Conservation (phyloP, 2,329 filamentous ascomycete genomes). For the Diplodia seriata region DNA sequence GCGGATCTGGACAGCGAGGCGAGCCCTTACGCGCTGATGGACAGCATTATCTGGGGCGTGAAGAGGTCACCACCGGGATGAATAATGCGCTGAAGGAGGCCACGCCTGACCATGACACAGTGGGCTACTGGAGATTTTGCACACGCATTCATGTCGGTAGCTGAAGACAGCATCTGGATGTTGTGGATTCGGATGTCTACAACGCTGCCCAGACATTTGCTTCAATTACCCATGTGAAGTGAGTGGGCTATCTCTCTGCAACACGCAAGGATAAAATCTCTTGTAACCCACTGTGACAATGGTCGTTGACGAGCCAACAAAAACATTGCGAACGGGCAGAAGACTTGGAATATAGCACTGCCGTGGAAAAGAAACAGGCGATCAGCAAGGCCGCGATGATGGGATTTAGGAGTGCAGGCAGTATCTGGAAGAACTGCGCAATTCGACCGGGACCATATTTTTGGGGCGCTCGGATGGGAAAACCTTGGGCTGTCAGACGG, state of each 20-base stretch:
- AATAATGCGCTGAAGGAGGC: neutral
- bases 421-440: neutral
- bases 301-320: neutral
- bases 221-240: too few species aligned
- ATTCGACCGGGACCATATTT: neutral
- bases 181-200: neutral
- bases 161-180: neutral
- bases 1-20: conserved; percentile 49
- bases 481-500: neutral
- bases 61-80: conserved; percentile 31
- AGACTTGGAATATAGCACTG: conserved; percentile 6
- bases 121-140: neutral
- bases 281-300: neutral
- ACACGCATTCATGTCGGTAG: neutral
- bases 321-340: neutral
- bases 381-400: conserved; percentile 1
- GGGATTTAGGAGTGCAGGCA: neutral
- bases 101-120: neutral
- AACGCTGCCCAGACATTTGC: neutral
- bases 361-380: neutral
- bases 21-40: conserved; percentile 57
- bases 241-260: neutral
- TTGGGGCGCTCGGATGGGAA: neutral
- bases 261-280: neutral
- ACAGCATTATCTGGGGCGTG: conserved; percentile 56